These are phyloP conservation scores for Xylariomycetidae sp. DNA, from an alignment of 2,329 filamentous ascomycete species.

Conservation along the genomic window DNA sequence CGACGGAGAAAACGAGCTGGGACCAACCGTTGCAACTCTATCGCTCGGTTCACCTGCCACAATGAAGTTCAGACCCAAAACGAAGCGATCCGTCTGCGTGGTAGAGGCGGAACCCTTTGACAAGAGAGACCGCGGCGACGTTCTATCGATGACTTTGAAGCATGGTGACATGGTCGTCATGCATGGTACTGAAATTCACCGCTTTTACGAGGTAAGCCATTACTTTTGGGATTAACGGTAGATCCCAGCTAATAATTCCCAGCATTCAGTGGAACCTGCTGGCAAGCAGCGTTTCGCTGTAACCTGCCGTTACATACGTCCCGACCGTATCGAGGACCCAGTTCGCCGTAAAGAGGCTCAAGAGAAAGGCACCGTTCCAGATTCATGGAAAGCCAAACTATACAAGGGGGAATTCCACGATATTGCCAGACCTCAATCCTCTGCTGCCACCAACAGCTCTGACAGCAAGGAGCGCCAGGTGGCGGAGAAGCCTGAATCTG, in stretches of 20 bases:
- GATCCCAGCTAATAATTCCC: conserved; percentile 2
- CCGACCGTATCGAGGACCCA: conserved; percentile 9
- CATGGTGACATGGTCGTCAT: conserved; percentile 63
- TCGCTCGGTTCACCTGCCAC: conserved; percentile 52
- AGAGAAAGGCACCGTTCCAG: conserved; percentile 7
- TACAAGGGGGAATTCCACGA: conserved; percentile 13
- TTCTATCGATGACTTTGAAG: conserved; percentile 38
- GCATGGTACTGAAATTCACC: conserved; percentile 54
- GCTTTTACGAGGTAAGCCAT: conserved; percentile 45
- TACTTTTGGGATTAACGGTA: background rate
- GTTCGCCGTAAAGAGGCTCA: conserved; percentile 7
- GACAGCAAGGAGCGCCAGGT: too few species aligned
- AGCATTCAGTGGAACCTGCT: conserved; percentile 10
- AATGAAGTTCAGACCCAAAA: conserved; percentile 55
- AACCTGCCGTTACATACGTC: conserved; percentile 13
- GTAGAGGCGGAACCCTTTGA: conserved; percentile 15
- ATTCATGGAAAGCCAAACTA: conserved; percentile 8
- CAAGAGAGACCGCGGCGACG: conserved; percentile 10
- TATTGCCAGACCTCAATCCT: too few species aligned
- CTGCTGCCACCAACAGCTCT: too few species aligned
- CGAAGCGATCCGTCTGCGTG: conserved; percentile 12
- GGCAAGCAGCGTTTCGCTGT: conserved; percentile 12
- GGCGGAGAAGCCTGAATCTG: too few species aligned
- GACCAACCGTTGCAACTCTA: conserved; percentile 55
- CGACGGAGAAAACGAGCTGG: conserved; percentile 58